Percentiles rank a stretch among this genome's conserved stretches.
Evolutionary conservation across 805 yeast species (phyloP).

Genomic region (Saccharomycodes ludwigii): DNA sequence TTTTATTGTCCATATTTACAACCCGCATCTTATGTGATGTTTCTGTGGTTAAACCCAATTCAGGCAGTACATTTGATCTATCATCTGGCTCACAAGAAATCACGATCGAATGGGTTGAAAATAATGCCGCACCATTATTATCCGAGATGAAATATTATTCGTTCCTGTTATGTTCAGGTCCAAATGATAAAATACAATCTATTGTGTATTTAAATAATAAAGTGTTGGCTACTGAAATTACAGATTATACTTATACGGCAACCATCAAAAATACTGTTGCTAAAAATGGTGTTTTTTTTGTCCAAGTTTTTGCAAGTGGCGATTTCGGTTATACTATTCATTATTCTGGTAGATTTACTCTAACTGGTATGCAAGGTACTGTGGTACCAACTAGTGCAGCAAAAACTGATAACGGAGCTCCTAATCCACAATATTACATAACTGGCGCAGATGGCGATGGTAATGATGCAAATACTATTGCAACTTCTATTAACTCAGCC

Average conservation of each 20-base stretch:
- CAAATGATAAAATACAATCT: constrained; percentile 35
- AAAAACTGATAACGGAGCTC: constrained; percentile 26
- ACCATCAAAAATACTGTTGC: constrained; percentile 32
- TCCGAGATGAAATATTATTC: constrained; percentile 33
- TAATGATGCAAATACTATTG: constrained; percentile 7
- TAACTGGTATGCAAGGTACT: constrained; percentile 67
- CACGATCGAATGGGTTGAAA: constrained; percentile 39
- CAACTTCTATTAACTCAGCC: constrained; percentile 10
- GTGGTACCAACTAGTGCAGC: constrained; percentile 26
- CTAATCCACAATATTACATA: constrained; percentile 23
- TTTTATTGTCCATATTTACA: no score
- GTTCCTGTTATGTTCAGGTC: constrained; percentile 59
- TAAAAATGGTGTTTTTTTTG: constrained; percentile 51
- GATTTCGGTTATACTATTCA: constrained; percentile 43
- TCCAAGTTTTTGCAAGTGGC: constrained; percentile 49
- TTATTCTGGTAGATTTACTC: constrained; percentile 50
- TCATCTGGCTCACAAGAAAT: constrained; percentile 15
- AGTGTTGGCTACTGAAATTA: constrained; percentile 21
- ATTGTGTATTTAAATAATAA: constrained; percentile 21
- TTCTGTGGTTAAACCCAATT: constrained; percentile 3
- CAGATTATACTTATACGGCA: constrained; percentile 27
- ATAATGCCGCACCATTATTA: constrained; percentile 34
- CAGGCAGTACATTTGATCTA: constrained; percentile 8
- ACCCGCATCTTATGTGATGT: no score
- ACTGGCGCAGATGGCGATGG: constrained; percentile 7